Conservation (phyloP, 2,329 filamentous ascomycete species). For the Colletotrichum melonis region DNA sequence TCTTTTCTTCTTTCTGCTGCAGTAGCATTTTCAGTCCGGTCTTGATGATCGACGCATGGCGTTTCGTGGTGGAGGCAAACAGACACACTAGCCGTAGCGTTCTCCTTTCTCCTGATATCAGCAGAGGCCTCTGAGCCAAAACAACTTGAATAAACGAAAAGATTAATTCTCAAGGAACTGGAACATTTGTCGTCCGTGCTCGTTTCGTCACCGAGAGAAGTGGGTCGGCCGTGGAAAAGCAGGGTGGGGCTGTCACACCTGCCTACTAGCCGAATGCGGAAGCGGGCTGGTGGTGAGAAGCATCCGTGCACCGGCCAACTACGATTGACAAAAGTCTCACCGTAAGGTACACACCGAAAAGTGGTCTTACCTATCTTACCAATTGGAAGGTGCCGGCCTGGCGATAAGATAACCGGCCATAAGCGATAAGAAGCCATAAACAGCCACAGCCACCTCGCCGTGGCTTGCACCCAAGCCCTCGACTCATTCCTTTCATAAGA, state of each 20-base stretch:
- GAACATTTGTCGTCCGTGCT: not conserved
- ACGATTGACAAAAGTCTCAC: not conserved
- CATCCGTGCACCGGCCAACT: not conserved
- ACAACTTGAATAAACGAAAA: not conserved
- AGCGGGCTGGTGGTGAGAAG: not conserved
- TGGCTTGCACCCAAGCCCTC: too few relatives aligned
- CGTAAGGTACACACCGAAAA: not conserved
- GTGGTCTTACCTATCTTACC: too few relatives aligned
- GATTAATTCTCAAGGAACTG: not conserved
- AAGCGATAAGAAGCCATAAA: too few relatives aligned
- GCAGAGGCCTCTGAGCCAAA: not conserved
- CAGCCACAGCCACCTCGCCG: too few relatives aligned
- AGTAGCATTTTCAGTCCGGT: constrained; percentile 13
- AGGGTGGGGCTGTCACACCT: not conserved
- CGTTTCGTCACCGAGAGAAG: not conserved
- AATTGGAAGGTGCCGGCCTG: too few relatives aligned
- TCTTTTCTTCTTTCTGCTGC: not conserved
- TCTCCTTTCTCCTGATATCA: not conserved
- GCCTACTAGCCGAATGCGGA: not conserved
- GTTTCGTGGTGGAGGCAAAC: not conserved
- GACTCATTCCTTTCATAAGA: too few relatives aligned
- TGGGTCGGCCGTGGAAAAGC: too few relatives aligned
- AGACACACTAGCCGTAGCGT: constrained; percentile 11
- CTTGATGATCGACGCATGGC: constrained; percentile 25
- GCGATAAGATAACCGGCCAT: too few relatives aligned